A percentile compares a stretch with the other conserved stretches of the same genome.
Conservation (phyloP, 371 early-diverging fungal genomes). For the Blastocladiella emersonii region DNA sequence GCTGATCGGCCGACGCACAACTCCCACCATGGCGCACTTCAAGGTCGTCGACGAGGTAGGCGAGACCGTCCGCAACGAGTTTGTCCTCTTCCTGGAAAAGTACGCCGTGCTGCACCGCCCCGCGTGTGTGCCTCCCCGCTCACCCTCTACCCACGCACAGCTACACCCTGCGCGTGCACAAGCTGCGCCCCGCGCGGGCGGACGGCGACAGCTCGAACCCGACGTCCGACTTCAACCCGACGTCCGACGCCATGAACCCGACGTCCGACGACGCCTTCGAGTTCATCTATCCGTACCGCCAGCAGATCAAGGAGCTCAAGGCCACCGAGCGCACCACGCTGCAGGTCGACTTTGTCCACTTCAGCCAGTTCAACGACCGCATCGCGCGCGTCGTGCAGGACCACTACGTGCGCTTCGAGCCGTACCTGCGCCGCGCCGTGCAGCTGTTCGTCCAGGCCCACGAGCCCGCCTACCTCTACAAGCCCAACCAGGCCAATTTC, state of each 20-base stretch:
- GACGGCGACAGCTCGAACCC: background rate
- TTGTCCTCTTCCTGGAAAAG: background rate
- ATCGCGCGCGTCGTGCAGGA: constrained; percentile 13
- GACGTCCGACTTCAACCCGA: background rate
- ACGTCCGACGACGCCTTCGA: background rate
- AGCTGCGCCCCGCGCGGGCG: background rate
- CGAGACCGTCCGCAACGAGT: background rate
- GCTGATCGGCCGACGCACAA: no score
- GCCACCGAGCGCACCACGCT: constrained; percentile 32
- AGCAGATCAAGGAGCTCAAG: constrained; percentile 20
- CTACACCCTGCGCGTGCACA: background rate
- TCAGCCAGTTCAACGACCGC: constrained; percentile 42
- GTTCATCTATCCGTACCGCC: constrained; percentile 20
- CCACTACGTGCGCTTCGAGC: constrained; percentile 44
- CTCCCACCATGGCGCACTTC: no score
- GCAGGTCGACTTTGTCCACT: constrained; percentile 61
- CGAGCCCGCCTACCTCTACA: constrained; percentile 44
- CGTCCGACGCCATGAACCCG: background rate
- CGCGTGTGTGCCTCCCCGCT: background rate
- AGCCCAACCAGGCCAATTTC: constrained; percentile 19
- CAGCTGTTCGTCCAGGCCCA: constrained; percentile 55
- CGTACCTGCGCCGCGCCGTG: constrained; percentile 70
- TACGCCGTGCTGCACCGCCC: background rate
- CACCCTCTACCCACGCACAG: background rate
- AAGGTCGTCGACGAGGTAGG: background rate